Base-by-base conservation (phyloP, 441 rosid species). In the Adansonia gregorii region DNA sequence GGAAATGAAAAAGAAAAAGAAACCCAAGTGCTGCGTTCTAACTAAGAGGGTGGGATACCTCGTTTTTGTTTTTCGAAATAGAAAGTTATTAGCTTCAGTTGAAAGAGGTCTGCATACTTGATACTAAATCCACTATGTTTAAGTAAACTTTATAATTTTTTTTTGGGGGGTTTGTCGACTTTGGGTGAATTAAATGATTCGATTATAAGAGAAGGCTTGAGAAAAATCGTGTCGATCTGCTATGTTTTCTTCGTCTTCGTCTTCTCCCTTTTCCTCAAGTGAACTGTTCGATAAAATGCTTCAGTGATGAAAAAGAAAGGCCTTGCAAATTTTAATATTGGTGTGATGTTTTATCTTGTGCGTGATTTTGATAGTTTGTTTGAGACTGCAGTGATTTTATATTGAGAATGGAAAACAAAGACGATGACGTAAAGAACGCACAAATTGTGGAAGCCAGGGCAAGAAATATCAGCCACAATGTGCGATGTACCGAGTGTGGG, bases 401-500 rank as follows among this genome's bases (percentile, higher is more conserved):
- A 48, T 45, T 76, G 65, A 60, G 19, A 77, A 94, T 90, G 97
- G 97, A 83, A 78, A 86, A 72, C 74, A 84, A 79, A 69, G 90
- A 88, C 45, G 96, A 94, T 73, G 93, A 90, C n/a, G 82, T 85
- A 66, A 96, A 86, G 88, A 85, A 87, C 75, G 73, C 79, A 48
- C 97, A 86, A 79, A 75, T 90, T 73, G 83, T 89, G 72, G 98
- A 96, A 6, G 92, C 98, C 78, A 86, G 96, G 61, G 99, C 98
- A 45, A 88, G 95, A 84, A 95, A 89, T 80, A 94, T 91, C 24
- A 95, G 94, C 84, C 99, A 89, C 82, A 96, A 90, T 54, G 98
- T 96, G 45, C 90, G 98, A 3, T 96, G 98, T 86, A 94, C 96
- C 0, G 99, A 96, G 83, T 94, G 99, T 78, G 98, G 99, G 41